Percentiles rank a stretch among this genome's conserved stretches.
These are phyloP conservation scores for Pisolithus microcarpus DNA, from an alignment of 768 basidiomycete genomes.

Conservation along the genomic window DNA sequence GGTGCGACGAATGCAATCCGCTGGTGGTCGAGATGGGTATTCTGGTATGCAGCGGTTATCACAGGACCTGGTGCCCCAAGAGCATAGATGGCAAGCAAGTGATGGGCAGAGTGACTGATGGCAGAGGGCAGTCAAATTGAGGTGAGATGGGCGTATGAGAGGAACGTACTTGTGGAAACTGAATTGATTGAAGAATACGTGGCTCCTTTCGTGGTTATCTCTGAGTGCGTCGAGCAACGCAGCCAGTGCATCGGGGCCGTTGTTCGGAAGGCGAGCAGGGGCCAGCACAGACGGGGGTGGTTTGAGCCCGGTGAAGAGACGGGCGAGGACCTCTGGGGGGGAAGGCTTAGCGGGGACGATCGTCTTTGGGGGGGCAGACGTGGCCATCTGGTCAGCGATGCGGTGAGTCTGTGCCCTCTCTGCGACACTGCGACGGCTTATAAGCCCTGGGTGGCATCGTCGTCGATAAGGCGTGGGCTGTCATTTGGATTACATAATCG, in stretches of 20 bases:
- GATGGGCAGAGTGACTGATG: constrained; percentile 50
- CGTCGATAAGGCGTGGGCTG: too few relatives aligned
- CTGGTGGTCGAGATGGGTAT: constrained; percentile 33
- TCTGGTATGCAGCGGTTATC: constrained; percentile 36
- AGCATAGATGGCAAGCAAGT: constrained; percentile 50
- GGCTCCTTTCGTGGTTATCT: constrained; percentile 47
- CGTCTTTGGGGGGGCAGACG: constrained; percentile 19
- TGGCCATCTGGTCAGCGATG: constrained; percentile 1
- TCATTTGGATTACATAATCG: too few relatives aligned
- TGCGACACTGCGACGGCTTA: too few relatives aligned
- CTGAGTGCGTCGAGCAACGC: constrained; percentile 35
- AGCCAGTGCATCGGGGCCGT: constrained; percentile 31
- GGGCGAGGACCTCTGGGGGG: constrained; percentile 14
- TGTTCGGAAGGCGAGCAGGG: constrained; percentile 31
- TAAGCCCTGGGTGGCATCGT: too few relatives aligned
- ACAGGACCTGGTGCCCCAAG: constrained; percentile 45
- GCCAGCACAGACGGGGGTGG: constrained; percentile 25
- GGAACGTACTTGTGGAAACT: constrained; percentile 27
- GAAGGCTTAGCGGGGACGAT: constrained; percentile 16
- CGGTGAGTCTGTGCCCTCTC: too few relatives aligned
- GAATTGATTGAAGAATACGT: constrained; percentile 45
- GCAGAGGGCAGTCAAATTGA: constrained; percentile 11
- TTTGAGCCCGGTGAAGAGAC: constrained; percentile 27
- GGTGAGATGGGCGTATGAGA: background rate
- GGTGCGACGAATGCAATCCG: constrained; percentile 28